Evolutionary conservation across 2,329 filamentous ascomycete species (phyloP), one percentile per base, ranked within the genome.

Genomic region (Bertia moriformis): DNA sequence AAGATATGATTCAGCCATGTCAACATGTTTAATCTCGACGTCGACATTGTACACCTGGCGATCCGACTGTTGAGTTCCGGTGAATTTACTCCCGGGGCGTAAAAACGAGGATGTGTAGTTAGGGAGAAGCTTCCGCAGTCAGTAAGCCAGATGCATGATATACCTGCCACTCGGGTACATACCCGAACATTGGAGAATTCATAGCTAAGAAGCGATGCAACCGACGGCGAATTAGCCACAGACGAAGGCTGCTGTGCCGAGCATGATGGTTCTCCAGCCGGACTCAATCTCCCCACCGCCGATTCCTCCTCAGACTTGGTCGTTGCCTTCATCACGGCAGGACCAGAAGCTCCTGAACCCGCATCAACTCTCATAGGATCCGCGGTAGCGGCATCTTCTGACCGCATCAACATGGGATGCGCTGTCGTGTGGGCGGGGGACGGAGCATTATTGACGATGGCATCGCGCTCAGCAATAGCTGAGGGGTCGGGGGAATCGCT

Each of bases 1-100:
- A 4, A 98, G 68, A 51, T 89, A 95, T 4, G 88, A 95, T 56
- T 96, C 86, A 40, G 78, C 73, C 71, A 96, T 81, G 55, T 96
- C 87, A 35, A 96, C 87, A 60, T 95, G 82, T 60, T 96, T 94
- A 48, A 98, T 86, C 54, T 95, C 88, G 2, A 98, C 91, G 51
- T 95, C 83, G 1, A 98, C 91, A 45, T 94, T 86, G 56, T 98
- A 98, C 7, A 84, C 74, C 55, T 94, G 87, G 43, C 83, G 76
- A 55, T 96, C 89, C 2, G 89, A 96, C 54, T 89, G 83, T 52
- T 98, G 91, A 13, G 83, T 93, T 41, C 91, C 91, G 42, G 74
- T 72, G 53, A 95, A 98, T 50, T 75, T 83, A 59, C 86, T 94
- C 14, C 88, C 88, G 2, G 88, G 76, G 36, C 86, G 81, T 41